Evolutionary conservation across 2,329 filamentous ascomycete species (phyloP).

Genomic region (Elsinoe perseae): DNA sequence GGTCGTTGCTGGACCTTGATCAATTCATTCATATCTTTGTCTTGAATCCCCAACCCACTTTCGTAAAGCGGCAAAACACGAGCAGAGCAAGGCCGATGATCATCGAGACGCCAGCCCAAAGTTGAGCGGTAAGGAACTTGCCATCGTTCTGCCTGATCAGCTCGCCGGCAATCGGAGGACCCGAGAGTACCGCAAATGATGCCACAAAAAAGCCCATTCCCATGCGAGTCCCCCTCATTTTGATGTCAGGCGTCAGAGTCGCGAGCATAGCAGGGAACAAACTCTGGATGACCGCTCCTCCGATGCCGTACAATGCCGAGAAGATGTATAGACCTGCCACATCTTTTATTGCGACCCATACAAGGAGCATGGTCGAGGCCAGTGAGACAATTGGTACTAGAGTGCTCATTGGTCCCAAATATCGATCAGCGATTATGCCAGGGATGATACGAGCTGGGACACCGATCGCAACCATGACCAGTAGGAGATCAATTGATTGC

Average conservation of each 20-base stretch:
- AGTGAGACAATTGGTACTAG: conserved; percentile 45
- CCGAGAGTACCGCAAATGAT: conserved; percentile 38
- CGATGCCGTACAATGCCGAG: conserved; percentile 39
- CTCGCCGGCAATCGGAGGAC: conserved; percentile 42
- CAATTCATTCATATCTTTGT: conserved; percentile 22
- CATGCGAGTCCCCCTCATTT: conserved; percentile 40
- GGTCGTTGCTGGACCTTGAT: neutral
- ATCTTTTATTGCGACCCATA: conserved; percentile 48
- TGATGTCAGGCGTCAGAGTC: conserved; percentile 40
- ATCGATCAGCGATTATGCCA: conserved; percentile 47
- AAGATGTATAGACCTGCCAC: conserved; percentile 36
- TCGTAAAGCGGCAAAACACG: conserved; percentile 24
- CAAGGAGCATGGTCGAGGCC: conserved; percentile 44
- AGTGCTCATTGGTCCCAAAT: conserved; percentile 49
- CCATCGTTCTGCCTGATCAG: conserved; percentile 36
- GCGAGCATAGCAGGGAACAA: conserved; percentile 39
- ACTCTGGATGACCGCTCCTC: conserved; percentile 39
- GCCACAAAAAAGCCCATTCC: conserved; percentile 43
- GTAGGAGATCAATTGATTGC: conserved; percentile 47
- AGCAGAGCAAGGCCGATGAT: conserved; percentile 24
- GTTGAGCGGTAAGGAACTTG: conserved; percentile 38
- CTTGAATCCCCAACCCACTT: conserved; percentile 25
- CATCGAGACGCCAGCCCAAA: conserved; percentile 36
- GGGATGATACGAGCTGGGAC: conserved; percentile 48
- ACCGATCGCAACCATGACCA: conserved; percentile 52